Base-by-base conservation (phyloP, 2,329 filamentous ascomycete genomes). In the Lachnellula willkommii region DNA sequence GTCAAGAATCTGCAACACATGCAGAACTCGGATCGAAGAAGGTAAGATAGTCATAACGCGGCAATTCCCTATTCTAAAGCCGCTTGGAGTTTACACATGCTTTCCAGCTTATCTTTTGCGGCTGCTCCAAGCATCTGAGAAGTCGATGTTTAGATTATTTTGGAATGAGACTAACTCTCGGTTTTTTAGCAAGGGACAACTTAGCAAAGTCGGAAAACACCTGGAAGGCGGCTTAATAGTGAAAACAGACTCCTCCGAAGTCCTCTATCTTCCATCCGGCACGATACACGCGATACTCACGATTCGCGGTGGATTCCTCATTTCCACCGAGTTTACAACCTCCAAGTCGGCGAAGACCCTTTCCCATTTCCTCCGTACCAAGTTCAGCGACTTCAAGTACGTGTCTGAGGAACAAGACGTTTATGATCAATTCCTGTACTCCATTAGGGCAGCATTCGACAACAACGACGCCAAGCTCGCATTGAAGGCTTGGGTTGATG, bases 271-370 rank as follows among this genome's bases (percentile, higher is more conserved):
- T 1, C 58, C 60, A 9, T 50, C 54, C 3, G 60, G 58, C 5
- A 54, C 39, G 11, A 55, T 62, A 8, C 58, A 62, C 37, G 45
- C 52, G 1, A 54, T 62, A 9, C 56, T 62, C 28, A 60, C 58
- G 3, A 46, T 45, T 11, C 2, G 47, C 2, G 60, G 58, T 3
- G 56, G 60, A 20, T 62, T 57, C 32, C 52, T 60, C 14, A 47
- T 55, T 9, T 36, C 58, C 4, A 47, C 52, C 1, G 58, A 62
- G 17, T 62, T 60, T 35, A 56, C n/a, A 2, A 60, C 54, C 3
- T 52, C 58, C 14, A 43, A 54, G 5, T 57, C 53, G 28, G 39
- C 39, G 15, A 42, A 42, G 39, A 7, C 15, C 39, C 15, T 42
- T 42, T 42, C 39, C 15, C 15, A 20, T 17, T 20, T 42, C 17